Conservation (phyloP, 805 yeast species). For the Ogataea degrootiae region DNA sequence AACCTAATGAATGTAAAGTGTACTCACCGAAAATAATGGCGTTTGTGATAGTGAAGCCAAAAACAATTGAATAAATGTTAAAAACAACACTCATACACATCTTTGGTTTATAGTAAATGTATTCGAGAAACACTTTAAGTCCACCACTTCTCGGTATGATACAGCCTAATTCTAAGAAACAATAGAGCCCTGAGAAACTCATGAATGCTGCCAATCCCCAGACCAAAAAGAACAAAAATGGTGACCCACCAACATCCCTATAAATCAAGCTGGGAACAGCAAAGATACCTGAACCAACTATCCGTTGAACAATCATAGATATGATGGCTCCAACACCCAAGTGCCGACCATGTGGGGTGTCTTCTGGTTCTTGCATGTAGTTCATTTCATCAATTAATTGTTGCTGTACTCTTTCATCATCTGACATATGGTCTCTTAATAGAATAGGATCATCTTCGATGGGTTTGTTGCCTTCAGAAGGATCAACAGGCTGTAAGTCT, state of each 20-base stretch:
- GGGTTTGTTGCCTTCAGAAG: too few relatives aligned
- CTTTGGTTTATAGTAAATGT: conserved; percentile 56
- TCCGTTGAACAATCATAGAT: conserved; percentile 60
- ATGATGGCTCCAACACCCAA: conserved; percentile 65
- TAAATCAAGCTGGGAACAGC: conserved; percentile 66
- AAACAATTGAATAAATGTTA: conserved; percentile 41
- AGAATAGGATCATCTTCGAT: too few relatives aligned
- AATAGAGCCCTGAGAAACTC: conserved; percentile 62
- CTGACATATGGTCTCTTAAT: neutral
- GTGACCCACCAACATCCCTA: conserved; percentile 65
- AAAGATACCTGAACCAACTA: conserved; percentile 75
- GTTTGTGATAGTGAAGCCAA: conserved; percentile 49
- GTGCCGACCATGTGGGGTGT: conserved; percentile 70
- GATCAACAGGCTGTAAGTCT: too few relatives aligned
- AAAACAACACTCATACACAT: conserved; percentile 46
- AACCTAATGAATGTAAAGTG: conserved; percentile 39
- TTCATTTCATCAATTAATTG: conserved; percentile 19
- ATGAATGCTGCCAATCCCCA: conserved; percentile 61
- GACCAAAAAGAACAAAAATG: conserved; percentile 50
- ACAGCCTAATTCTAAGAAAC: conserved; percentile 67
- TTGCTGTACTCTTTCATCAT: conserved; percentile 3
- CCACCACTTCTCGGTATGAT: conserved; percentile 75
- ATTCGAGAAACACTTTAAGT: conserved; percentile 66
- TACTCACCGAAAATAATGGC: conserved; percentile 54
- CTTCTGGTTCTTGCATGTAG: conserved; percentile 34